Evolutionary conservation across 192 early-diverging fungal species (phyloP).

Genomic region (Entrophospora sp.): DNA sequence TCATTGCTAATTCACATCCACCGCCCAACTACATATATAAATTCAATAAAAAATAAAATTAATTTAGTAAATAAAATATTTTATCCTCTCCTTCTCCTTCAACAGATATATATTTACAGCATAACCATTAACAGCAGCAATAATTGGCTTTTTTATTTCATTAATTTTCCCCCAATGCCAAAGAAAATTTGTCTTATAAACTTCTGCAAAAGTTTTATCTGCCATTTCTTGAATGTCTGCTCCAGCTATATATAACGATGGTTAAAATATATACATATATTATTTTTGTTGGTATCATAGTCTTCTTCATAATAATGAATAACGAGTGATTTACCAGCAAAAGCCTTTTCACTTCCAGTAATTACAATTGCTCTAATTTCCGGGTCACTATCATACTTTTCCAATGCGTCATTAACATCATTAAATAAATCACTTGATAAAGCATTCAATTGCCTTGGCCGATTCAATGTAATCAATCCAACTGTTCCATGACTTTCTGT

Average conservation of each 20-base stretch:
- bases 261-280: neutral
- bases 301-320: neutral
- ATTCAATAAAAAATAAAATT: too few species aligned
- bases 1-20: slow-evolving; percentile 99
- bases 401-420: slow-evolving; percentile 85
- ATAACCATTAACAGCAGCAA: slow-evolving; percentile 97
- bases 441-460: slow-evolving; percentile 95
- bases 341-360: slow-evolving; percentile 92
- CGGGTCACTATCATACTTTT: slow-evolving; percentile 64
- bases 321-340: slow-evolving; percentile 72
- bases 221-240: slow-evolving; percentile 99
- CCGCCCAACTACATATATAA: slow-evolving; percentile 67
- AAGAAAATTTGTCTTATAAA: slow-evolving; percentile 88
- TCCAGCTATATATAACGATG: slow-evolving; percentile 51
- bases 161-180: slow-evolving; percentile 91
- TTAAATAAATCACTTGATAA: slow-evolving; percentile 85
- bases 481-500: slow-evolving; percentile 71
- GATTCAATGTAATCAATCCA: slow-evolving; percentile 82
- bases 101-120: slow-evolving; percentile 49
- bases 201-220: slow-evolving; percentile 74
- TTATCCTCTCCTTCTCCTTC: too few species aligned
- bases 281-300: neutral
- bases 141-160: slow-evolving; percentile 86
- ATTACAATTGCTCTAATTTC: slow-evolving; percentile 85
- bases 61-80: too few species aligned